These are phyloP conservation scores for Volvariella volvacea DNA, from an alignment of 1,284 basidiomycete genomes.

Conservation along the genomic window DNA sequence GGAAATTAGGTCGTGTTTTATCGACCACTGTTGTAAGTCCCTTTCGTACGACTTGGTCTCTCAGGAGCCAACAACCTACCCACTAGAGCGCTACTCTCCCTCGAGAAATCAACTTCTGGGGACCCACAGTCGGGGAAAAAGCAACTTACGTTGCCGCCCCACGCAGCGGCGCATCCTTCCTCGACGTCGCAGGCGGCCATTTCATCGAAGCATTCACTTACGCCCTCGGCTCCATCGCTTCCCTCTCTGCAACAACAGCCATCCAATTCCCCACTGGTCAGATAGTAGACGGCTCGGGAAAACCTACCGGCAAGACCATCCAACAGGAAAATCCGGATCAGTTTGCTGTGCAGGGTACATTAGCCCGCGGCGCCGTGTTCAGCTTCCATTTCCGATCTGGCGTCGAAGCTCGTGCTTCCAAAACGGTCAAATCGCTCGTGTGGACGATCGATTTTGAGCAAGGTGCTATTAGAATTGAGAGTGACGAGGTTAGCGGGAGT, in stretches of 20 bases:
- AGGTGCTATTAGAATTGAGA: conserved; percentile 23
- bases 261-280: conserved; percentile 20
- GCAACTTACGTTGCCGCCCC: conserved; percentile 8
- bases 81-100: conserved; percentile 6
- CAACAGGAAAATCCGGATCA: conserved; percentile 19
- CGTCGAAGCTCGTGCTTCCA: conserved; percentile 16
- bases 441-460: conserved; percentile 33
- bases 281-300: conserved; percentile 17
- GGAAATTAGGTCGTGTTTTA: conserved; percentile 24
- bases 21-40: conserved; percentile 19
- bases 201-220: conserved; percentile 19
- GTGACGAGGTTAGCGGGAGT: conserved; percentile 7
- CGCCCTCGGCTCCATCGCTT: conserved; percentile 24
- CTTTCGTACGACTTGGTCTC: too few relatives aligned
- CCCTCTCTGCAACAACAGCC: conserved; percentile 19
- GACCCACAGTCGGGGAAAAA: conserved; percentile 12
- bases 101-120: conserved; percentile 15
- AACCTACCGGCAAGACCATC: conserved; percentile 18
- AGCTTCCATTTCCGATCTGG: conserved; percentile 7
- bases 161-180: conserved; percentile 17
- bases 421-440: conserved; percentile 11
- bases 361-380: conserved; percentile 18
- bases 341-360: conserved; percentile 19
- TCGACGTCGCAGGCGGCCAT: conserved; percentile 24
- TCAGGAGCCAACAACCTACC: too few relatives aligned